Evolutionary conservation across 2,329 filamentous ascomycete genomes (phyloP), one percentile per base, ranked within the genome.

Genomic region (Chaetomiaceae sp.): DNA sequence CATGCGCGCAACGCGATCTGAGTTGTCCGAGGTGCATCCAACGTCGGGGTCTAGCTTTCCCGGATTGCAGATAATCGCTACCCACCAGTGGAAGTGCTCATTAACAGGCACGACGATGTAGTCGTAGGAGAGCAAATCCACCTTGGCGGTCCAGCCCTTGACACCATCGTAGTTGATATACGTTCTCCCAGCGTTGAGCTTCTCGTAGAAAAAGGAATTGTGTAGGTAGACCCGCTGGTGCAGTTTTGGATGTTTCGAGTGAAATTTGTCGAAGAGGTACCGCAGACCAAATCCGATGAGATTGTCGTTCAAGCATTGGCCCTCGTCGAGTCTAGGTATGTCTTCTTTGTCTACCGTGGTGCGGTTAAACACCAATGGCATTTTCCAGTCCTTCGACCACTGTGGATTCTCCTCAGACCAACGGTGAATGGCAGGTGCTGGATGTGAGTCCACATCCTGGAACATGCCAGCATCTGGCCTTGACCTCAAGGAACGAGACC

Each of bases 21-120:
- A 3, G n/a, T 42, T 22, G 19, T 10, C 30, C 17, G 17, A 9
- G 14, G 5, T 9, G 15, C 27, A 26, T 42, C 42, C 35, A 14
- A 36, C 44, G 17, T 52, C 49, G 2, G 62, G 62, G 7, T 79
- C 60, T 18, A 93, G 72, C 42, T 75, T 81, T 3, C 80, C 77
- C 2, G 91, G 75, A 59, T 98, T 95, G 75, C 88, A 95, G 42
- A 98, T 91, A 46, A 98, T 91, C 12, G 88, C 89, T 54, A 97
- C 71, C 65, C 93, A 97, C 93, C 94, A 98, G 65, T 98, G 93
- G 1, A 73, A 68, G 55, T 80, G 73, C 61, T 96, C 86, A 58
- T 95, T 94, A 62, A 98, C 88, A 0, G 93, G 93, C 6, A 98
- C 85, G 10, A 97, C 75, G 48, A 97, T 82, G 62, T 90, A 96